Evolutionary conservation across 306 rosid genomes (phyloP).

Genomic region (Carpinus fangiana): DNA sequence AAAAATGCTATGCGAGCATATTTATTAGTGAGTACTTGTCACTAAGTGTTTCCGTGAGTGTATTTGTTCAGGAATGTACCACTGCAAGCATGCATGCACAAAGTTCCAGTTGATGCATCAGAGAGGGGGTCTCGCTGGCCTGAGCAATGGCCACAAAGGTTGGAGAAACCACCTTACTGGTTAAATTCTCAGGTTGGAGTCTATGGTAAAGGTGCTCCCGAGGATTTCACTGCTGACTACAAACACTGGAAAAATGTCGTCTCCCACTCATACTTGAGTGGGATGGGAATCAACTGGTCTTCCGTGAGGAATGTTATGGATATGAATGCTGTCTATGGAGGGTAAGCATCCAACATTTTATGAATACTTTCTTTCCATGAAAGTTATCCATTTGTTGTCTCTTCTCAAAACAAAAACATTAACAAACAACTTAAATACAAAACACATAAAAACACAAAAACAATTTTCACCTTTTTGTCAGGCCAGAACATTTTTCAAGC

Average conservation of each 20-base stretch:
- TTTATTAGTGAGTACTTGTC: background rate
- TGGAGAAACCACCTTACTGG: slow-evolving; percentile 85
- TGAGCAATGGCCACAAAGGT: slow-evolving; percentile 68
- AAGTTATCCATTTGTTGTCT: background rate
- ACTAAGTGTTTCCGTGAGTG: slow-evolving; percentile 8
- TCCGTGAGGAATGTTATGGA: slow-evolving; percentile 82
- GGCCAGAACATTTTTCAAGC: no score
- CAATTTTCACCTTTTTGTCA: no score
- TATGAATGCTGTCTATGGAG: slow-evolving; percentile 88
- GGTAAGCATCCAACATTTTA: slow-evolving; percentile 50
- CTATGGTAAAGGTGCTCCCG: slow-evolving; percentile 54
- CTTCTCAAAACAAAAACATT: no score
- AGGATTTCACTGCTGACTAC: slow-evolving; percentile 64
- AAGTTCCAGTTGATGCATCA: slow-evolving; percentile 49
- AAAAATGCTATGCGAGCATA: background rate
- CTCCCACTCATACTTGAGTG: slow-evolving; percentile 63
- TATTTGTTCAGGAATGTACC: slow-evolving; percentile 64
- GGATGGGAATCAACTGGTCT: slow-evolving; percentile 75
- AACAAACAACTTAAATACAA: no score
- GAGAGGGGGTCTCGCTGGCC: slow-evolving; percentile 79
- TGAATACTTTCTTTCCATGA: slow-evolving; percentile 14
- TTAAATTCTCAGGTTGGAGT: slow-evolving; percentile 59
- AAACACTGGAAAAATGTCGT: slow-evolving; percentile 72
- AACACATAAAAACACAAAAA: no score
- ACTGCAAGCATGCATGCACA: slow-evolving; percentile 71